These are phyloP conservation scores for Geranium rotundifolium DNA, from an alignment of 345 rosid genomes.

Conservation along the genomic window DNA sequence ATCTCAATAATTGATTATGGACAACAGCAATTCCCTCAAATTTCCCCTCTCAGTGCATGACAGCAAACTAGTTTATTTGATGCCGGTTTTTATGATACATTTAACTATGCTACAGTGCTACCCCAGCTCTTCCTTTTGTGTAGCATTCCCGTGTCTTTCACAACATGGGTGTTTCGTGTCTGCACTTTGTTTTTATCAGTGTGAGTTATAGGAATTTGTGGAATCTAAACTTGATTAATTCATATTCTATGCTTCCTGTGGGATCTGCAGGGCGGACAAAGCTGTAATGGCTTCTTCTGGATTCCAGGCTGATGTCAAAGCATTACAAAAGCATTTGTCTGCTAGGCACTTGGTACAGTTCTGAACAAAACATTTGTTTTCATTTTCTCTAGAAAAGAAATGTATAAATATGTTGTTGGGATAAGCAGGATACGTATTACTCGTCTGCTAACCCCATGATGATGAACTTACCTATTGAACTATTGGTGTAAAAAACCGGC, in stretches of 20 bases:
- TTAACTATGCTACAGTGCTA: not conserved
- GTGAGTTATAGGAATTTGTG: no score
- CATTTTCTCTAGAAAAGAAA: not conserved
- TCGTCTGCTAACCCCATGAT: no score
- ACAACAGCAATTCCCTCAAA: no score
- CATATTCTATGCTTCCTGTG: not conserved
- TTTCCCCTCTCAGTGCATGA: no score
- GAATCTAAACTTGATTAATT: not conserved
- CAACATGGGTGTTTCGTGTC: not conserved
- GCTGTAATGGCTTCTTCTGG: slow-evolving; percentile 88
- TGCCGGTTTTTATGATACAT: not conserved
- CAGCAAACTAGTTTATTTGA: no score
- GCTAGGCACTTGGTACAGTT: slow-evolving; percentile 84
- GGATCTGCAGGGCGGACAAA: slow-evolving; percentile 60
- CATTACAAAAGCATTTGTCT: slow-evolving; percentile 68
- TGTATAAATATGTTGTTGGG: no score
- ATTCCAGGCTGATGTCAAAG: slow-evolving; percentile 94
- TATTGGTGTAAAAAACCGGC: no score
- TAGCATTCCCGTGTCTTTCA: not conserved
- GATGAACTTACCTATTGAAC: no score
- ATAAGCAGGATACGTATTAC: no score
- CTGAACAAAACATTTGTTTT: not conserved
- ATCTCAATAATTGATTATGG: no score
- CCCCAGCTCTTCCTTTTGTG: not conserved
- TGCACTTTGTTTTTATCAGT: not conserved